phyloP scores from a whole-genome alignment of 2,329 filamentous ascomycete genomes.

The Seiridium cupressi region DNA sequence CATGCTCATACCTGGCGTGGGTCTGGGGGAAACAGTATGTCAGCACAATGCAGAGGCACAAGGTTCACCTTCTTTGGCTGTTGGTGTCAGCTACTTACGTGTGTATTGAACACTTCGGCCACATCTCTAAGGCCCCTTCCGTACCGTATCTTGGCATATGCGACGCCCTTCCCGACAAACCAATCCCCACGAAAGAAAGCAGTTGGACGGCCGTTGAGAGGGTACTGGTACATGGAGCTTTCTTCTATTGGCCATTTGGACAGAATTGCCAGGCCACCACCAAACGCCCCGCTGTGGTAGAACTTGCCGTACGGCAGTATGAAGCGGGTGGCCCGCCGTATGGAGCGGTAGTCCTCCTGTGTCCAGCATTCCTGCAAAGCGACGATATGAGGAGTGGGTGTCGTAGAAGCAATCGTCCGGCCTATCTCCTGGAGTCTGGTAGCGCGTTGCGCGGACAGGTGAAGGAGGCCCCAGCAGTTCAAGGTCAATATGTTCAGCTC shows the following conservation, averaged over 20 bases:
- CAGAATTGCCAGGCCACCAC: constrained; percentile 83
- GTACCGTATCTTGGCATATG: constrained; percentile 74
- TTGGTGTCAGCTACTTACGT: constrained; percentile 47
- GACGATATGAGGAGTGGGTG: constrained; percentile 77
- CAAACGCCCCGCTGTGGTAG: constrained; percentile 86
- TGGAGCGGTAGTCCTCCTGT: constrained; percentile 75
- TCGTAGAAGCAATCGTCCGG: constrained; percentile 66
- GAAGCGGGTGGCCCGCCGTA: constrained; percentile 69
- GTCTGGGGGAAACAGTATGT: constrained; percentile 33
- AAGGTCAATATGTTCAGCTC: constrained; percentile 80
- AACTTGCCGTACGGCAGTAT: constrained; percentile 90
- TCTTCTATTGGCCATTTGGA: constrained; percentile 92
- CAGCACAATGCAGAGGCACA: too few relatives aligned
- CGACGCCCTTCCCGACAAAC: constrained; percentile 94
- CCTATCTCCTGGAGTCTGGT: constrained; percentile 84
- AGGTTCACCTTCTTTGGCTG: neutral
- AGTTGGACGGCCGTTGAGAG: constrained; percentile 89
- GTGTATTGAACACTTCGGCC: constrained; percentile 89
- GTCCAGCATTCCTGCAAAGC: constrained; percentile 96
- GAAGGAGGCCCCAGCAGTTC: constrained; percentile 97
- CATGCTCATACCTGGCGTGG: constrained; percentile 83
- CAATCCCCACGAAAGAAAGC: constrained; percentile 95
- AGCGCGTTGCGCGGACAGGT: constrained; percentile 73
- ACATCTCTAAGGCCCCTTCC: constrained; percentile 64
- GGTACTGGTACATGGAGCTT: constrained; percentile 80